Evolutionary conservation across 1,139 yeast genomes (phyloP).

Genomic region (Yamadazyma atlantica): DNA sequence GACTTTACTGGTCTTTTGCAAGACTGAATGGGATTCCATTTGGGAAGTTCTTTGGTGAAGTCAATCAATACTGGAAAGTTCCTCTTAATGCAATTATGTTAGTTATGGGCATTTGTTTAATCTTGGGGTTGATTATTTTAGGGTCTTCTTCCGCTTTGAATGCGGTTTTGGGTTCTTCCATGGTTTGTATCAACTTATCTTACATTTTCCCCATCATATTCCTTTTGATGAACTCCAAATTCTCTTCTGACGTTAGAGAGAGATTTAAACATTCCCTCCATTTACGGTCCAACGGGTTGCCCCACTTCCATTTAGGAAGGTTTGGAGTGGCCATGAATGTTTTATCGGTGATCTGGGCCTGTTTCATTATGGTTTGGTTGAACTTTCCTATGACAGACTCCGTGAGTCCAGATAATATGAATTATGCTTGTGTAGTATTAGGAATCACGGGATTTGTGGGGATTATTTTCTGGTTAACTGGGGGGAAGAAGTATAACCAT

Average conservation of each 20-base stretch:
- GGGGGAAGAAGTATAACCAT: constrained; percentile 19
- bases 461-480: constrained; percentile 25
- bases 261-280: constrained; percentile 15
- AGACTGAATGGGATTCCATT: constrained; percentile 28
- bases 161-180: constrained; percentile 29
- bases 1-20: constrained; percentile 32
- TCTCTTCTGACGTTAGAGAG: constrained; percentile 14
- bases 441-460: constrained; percentile 32
- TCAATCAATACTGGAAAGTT: constrained; percentile 19
- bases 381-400: constrained; percentile 30
- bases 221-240: constrained; percentile 18
- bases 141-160: constrained; percentile 26
- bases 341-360: constrained; percentile 27
- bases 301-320: constrained; percentile 26
- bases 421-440: constrained; percentile 37
- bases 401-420: constrained; percentile 32
- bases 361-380: constrained; percentile 29
- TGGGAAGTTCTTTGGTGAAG: constrained; percentile 21
- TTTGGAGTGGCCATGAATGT: constrained; percentile 27
- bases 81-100: constrained; percentile 26
- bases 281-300: constrained; percentile 16
- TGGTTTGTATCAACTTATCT: constrained; percentile 30
- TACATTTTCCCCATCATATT: constrained; percentile 29
- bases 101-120: constrained; percentile 17
- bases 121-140: constrained; percentile 24